phyloP scores from a whole-genome alignment of 164 flowering plant species.

The Piper betle region DNA sequence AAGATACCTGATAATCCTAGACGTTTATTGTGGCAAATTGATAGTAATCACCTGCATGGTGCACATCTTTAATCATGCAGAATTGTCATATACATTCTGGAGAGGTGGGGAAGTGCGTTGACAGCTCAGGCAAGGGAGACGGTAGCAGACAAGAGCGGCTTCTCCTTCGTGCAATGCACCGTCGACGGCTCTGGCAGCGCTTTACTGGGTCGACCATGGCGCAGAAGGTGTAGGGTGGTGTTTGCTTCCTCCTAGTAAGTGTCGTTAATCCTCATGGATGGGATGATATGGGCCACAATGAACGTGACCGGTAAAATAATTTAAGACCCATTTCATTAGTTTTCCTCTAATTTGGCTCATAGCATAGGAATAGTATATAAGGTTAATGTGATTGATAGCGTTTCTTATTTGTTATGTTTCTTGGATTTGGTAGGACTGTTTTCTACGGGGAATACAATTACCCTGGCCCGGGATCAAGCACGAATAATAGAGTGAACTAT shows the following conservation, averaged over 20 bases:
- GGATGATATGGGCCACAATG: constrained; percentile 12
- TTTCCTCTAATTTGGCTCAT: no score
- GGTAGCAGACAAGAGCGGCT: constrained; percentile 24
- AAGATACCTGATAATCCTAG: no score
- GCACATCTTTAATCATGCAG: constrained; percentile 10
- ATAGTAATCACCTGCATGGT: no score
- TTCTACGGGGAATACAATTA: constrained; percentile 31
- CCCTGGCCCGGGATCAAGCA: constrained; percentile 28
- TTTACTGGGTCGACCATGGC: constrained; percentile 35
- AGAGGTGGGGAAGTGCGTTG: constrained; percentile 12
- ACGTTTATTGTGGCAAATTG: no score
- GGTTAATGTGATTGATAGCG: no score
- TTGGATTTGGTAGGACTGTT: constrained; percentile 6
- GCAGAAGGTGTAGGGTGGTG: constrained; percentile 25
- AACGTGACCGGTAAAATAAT: constrained; percentile 16
- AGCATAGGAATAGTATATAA: no score
- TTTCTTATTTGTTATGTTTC: neutral
- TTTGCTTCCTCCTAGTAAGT: constrained; percentile 26
- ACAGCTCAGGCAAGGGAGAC: constrained; percentile 33
- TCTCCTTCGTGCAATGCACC: constrained; percentile 33
- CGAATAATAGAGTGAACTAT: constrained; percentile 7
- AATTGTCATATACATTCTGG: constrained; percentile 18
- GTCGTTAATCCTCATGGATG: constrained; percentile 26
- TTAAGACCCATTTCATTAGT: no score
- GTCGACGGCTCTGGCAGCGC: constrained; percentile 23